Base-by-base conservation (phyloP, 2,329 filamentous ascomycete genomes). In the Tolypocladium tropicale region DNA sequence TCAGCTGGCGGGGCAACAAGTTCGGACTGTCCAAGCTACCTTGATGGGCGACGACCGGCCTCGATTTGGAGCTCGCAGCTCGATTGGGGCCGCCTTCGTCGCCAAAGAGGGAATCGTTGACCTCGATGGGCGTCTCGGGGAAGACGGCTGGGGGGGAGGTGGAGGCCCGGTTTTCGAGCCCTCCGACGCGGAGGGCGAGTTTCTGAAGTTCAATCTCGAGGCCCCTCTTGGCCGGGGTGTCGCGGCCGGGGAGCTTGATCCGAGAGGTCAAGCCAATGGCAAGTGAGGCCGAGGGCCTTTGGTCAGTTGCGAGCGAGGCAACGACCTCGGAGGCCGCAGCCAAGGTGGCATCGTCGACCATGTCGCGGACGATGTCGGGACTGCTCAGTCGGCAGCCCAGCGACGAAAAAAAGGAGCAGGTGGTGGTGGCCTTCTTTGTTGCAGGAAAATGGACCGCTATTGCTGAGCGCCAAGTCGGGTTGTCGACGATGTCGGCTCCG, bases 121-220 rank as follows among this genome's bases (percentile, higher is more conserved):
- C 82, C 74, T 94, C 90, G 70, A 86, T 91, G 52, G 91, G 90
- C 11, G 90, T 94, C 67, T 92, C 86, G 64, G 90, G 90, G 64
- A 92, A 81, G 56, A 79, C 75, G 61, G 79, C 78, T 57, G 80
- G 71, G 57, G 79, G 78, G 58, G 80, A 73, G 56, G 80, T 76
- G 66, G 81, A 82, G 61, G 89, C 87, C 73, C 87, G 87, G 63
- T 84, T 83, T 76, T 97, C 92, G 63, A 97, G 83, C 61, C 86
- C 84, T 61, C 91, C 88, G 63, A 97, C 84, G 62, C 94, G 81
- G 59, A 85, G 76, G 58, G 86, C 82, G 60, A 97, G 81, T 56
- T 89, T 86, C 53, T 86, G 82, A 57, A 99, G 81, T 74, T 97
- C 93, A 58, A 80, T 79, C 74, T 97, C 91, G 59, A 97, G 82